Evolutionary conservation across 345 rosid species (phyloP).

Genomic region (Psidium friedrichsthalianum): DNA sequence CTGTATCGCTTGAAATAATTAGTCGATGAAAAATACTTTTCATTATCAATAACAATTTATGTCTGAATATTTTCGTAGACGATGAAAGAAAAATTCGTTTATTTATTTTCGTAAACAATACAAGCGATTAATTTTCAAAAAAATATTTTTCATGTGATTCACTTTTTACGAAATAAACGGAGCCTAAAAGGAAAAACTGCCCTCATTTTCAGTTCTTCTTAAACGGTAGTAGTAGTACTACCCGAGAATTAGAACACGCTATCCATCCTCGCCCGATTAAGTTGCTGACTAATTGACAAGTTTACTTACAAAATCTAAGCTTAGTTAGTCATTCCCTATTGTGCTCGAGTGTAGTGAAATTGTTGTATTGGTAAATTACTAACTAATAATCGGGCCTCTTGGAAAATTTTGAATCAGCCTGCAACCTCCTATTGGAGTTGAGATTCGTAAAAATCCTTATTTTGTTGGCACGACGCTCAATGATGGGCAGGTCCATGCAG

Average conservation of each 20-base stretch:
- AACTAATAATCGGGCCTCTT: not conserved
- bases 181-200: not conserved
- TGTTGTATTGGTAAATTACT: not conserved
- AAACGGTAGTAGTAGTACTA: not conserved
- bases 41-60: not conserved
- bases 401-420: not conserved
- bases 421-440: not conserved
- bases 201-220: not conserved
- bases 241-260: not conserved
- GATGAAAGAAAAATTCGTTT: not conserved
- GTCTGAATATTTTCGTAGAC: not conserved
- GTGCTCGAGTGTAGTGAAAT: not conserved
- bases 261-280: not conserved
- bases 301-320: not conserved
- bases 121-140: fast-evolving
- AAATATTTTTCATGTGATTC: too few species aligned
- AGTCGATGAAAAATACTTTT: not conserved
- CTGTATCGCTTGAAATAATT: too few species aligned
- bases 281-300: not conserved
- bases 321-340: not conserved
- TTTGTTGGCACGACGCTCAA: not conserved
- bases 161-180: not conserved
- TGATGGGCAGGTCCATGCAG: not conserved
- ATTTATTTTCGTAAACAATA: not conserved
- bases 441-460: not conserved